Conservation (phyloP, 2,329 filamentous ascomycete genomes). For the Neopestalotiopsis rosae region DNA sequence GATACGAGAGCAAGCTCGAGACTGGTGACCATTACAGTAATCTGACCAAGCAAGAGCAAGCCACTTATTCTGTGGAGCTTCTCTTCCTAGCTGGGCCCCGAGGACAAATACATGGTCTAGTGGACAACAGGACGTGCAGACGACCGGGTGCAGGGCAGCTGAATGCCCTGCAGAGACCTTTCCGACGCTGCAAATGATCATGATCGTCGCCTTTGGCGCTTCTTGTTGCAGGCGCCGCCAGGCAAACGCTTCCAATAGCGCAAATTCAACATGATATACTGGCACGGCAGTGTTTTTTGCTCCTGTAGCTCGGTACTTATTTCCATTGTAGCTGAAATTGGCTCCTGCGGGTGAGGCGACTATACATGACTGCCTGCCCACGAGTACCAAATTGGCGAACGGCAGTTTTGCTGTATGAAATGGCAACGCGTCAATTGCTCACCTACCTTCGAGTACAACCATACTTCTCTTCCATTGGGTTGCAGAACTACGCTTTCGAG, state of each 20-base stretch:
- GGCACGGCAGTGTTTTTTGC: neutral
- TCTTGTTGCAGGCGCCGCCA: neutral
- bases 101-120: neutral
- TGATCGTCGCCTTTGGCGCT: neutral
- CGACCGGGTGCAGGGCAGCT: neutral
- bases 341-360: neutral
- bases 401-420: neutral
- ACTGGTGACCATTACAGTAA: neutral
- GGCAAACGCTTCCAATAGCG: neutral
- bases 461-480: neutral
- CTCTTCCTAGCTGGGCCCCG: neutral
- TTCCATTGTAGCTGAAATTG: neutral
- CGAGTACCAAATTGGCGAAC: neutral
- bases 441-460: neutral
- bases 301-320: neutral
- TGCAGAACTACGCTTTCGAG: neutral
- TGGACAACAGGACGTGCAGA: neutral
- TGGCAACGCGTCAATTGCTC: neutral
- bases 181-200: neutral
- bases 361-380: neutral
- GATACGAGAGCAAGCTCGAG: neutral
- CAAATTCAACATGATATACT: neutral
- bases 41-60: neutral
- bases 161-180: conserved; percentile 3
- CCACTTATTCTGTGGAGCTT: neutral